Base-by-base conservation (phyloP, 23 red algal genomes). In the Gracilaria domingensis region DNA sequence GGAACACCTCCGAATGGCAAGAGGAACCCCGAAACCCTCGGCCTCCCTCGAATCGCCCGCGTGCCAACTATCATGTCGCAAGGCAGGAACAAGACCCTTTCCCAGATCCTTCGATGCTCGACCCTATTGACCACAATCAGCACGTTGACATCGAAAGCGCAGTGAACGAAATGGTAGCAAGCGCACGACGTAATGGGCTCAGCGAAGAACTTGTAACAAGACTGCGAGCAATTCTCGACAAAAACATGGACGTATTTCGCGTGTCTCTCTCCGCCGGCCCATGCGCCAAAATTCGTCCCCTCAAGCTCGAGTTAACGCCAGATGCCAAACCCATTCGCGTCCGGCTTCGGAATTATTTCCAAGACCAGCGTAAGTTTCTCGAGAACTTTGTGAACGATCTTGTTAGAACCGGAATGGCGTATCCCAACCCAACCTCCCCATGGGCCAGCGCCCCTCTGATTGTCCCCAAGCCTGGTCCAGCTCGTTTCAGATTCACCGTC, bases 81-180 rank as follows among this genome's bases (percentile, higher is more conserved):
- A 26, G 79, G 12, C 4, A 28, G 12, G 79, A 29, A n/a, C 36
- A 82, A 82, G 79, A 82, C 32, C 79, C 50, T 4, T 82, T 82
- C 8, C 79, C 79, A 2, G 79, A 82, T n/a, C 79, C 79, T 2
- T 82, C 79, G 21, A 26, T 60, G 2, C 79, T 82, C 0, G 79
- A 60, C 24, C 30, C 51, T 2, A 54, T 82, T 51, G 79, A 82
- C 29, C 2, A 4, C 36, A n/a, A 82, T 21, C 79, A 82, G 20
- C 79, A 82, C 39, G 79, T 61, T 1, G 79, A 59, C 23, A 82
- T 82, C 4, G 12, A 36, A 6, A 9, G 8, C 7, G 79, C 50
- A 30, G 50, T 61, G 1, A 21, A 61, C 79, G 54, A 61, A 2
- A 30, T 82, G 32, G 8, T 42, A 3, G 32, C 60, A 28, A 6